phyloP scores from a whole-genome alignment of 1,139 yeast species.

The Arxiozyma slooffiae region DNA sequence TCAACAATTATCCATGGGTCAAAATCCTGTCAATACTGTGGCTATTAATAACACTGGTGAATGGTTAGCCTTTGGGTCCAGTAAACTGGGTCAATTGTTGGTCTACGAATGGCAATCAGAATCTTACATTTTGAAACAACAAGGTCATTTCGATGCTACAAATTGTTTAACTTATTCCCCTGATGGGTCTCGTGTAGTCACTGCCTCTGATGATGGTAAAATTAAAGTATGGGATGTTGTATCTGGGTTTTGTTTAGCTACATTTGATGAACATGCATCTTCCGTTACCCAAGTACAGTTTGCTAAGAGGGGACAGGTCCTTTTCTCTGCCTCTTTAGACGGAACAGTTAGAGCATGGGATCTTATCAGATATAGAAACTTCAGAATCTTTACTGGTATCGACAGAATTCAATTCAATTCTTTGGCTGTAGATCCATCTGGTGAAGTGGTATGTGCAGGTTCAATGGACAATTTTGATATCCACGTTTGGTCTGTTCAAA shows the following conservation, averaged over 20 bases:
- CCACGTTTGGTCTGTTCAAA: slow-evolving; percentile 95
- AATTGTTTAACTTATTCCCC: slow-evolving; percentile 83
- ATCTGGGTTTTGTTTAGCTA: slow-evolving; percentile 86
- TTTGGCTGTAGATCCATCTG: slow-evolving; percentile 93
- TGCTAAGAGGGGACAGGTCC: slow-evolving; percentile 76
- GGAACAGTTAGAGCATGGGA: slow-evolving; percentile 99
- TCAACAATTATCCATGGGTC: slow-evolving; percentile 89
- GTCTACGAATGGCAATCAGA: slow-evolving; percentile 99
- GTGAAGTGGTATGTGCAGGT: slow-evolving; percentile 94
- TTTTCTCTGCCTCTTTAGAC: slow-evolving; percentile 84
- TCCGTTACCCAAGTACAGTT: slow-evolving; percentile 83
- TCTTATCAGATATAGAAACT: slow-evolving; percentile 81
- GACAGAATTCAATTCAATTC: slow-evolving; percentile 79
- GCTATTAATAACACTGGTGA: slow-evolving; percentile 77
- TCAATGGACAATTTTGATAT: slow-evolving; percentile 83
- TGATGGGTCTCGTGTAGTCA: slow-evolving; percentile 84
- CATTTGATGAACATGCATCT: slow-evolving; percentile 84
- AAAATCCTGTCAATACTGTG: slow-evolving; percentile 77
- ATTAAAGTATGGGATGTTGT: slow-evolving; percentile 92
- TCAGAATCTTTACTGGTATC: slow-evolving; percentile 87
- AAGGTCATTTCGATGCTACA: slow-evolving; percentile 90
- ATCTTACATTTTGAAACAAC: slow-evolving; percentile 88
- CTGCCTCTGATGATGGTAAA: slow-evolving; percentile 95
- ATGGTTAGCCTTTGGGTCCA: slow-evolving; percentile 94
- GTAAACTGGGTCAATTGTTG: slow-evolving; percentile 80